These are phyloP conservation scores for Dissophora globulifera DNA, from an alignment of 192 early-diverging fungal genomes.

Conservation along the genomic window DNA sequence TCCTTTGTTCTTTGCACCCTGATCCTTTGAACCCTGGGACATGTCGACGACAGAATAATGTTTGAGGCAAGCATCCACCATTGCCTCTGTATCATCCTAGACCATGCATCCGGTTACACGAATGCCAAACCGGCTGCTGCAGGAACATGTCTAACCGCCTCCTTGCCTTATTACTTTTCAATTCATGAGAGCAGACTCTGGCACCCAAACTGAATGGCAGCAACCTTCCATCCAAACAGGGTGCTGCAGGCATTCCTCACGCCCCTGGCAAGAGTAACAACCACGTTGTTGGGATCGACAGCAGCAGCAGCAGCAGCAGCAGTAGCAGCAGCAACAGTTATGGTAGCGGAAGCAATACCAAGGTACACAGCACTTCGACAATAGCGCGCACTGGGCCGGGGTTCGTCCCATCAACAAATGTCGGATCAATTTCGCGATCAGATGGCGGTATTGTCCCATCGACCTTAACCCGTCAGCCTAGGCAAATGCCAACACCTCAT, in stretches of 20 bases:
- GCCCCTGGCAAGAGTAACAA: slow-evolving; percentile 1
- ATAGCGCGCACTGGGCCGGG: too few relatives aligned
- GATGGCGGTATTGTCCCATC: not conserved
- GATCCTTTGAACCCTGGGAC: not conserved
- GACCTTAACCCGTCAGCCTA: too few relatives aligned
- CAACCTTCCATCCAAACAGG: slow-evolving; percentile 11
- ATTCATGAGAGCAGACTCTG: not conserved
- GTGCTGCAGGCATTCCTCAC: not conserved
- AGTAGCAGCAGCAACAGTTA: not conserved
- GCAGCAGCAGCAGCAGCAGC: not conserved
- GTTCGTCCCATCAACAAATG: slow-evolving; percentile 15
- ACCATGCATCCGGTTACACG: too few relatives aligned
- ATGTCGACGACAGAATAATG: slow-evolving; percentile 21
- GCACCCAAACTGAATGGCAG: slow-evolving; percentile 31
- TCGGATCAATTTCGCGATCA: not conserved
- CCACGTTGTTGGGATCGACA: not conserved
- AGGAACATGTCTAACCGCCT: too few relatives aligned
- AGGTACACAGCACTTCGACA: too few relatives aligned
- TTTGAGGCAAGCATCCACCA: slow-evolving; percentile 9
- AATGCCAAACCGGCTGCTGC: too few relatives aligned
- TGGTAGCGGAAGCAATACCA: too few relatives aligned
- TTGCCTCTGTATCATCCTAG: too few relatives aligned
- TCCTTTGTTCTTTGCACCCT: not conserved
- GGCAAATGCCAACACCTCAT: too few relatives aligned
- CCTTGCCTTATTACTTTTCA: too few relatives aligned